Evolutionary conservation across 1,139 yeast species (phyloP).

Genomic region (Wickerhamomyces sp.): DNA sequence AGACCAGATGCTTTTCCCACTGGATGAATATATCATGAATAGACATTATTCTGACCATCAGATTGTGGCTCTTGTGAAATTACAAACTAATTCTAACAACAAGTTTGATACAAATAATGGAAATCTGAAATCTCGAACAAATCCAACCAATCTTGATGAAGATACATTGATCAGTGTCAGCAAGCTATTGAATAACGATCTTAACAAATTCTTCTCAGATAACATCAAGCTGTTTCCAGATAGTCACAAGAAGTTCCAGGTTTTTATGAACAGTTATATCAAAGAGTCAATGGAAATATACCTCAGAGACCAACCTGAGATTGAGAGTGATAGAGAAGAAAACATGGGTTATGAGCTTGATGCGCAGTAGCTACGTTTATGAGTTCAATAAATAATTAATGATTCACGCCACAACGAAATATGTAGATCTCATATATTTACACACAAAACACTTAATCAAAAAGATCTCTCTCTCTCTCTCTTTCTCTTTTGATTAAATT

Average conservation of each 20-base stretch:
- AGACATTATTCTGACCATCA: slow-evolving; percentile 27
- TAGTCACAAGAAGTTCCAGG: slow-evolving; percentile 8
- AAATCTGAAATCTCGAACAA: too few relatives aligned
- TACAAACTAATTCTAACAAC: slow-evolving; percentile 4
- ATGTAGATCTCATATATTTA: too few relatives aligned
- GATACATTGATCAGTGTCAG: neutral
- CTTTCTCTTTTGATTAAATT: too few relatives aligned
- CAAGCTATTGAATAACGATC: slow-evolving; percentile 4
- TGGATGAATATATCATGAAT: slow-evolving; percentile 28
- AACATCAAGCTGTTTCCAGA: slow-evolving; percentile 10
- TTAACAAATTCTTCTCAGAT: slow-evolving; percentile 11
- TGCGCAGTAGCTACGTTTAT: too few relatives aligned
- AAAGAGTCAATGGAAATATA: slow-evolving; percentile 15
- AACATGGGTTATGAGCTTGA: too few relatives aligned
- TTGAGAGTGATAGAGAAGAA: neutral
- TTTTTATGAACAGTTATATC: slow-evolving; percentile 16
- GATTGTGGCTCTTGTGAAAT: slow-evolving; percentile 25
- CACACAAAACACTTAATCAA: too few relatives aligned
- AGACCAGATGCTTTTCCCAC: slow-evolving; percentile 28
- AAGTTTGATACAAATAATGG: too few relatives aligned
- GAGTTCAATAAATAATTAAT: too few relatives aligned
- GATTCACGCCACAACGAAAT: too few relatives aligned
- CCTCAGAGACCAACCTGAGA: neutral
- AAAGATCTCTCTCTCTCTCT: too few relatives aligned
- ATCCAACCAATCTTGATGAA: neutral